Conservation (phyloP, 345 rosid species). For the Murraya paniculata region DNA sequence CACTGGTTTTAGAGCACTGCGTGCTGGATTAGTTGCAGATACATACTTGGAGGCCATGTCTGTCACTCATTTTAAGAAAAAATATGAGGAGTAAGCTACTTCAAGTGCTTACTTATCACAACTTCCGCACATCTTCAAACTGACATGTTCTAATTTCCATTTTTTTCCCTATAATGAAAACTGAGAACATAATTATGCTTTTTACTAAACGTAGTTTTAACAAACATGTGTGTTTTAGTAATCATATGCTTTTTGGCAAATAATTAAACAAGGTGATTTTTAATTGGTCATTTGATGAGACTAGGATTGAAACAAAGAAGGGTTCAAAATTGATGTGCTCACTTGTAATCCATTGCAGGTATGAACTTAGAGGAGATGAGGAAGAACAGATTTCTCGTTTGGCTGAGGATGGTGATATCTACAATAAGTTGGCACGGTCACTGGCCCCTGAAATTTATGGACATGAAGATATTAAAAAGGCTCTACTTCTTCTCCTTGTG, state of each 20-base stretch:
- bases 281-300: not conserved
- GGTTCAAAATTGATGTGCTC: not conserved
- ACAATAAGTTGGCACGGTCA: constrained; percentile 83
- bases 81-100: constrained; percentile 88
- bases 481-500: constrained; percentile 90
- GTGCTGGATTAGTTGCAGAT: constrained; percentile 98
- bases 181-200: not conserved
- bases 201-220: not conserved
- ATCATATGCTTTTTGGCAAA: not conserved
- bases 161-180: not conserved
- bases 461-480: constrained; percentile 96
- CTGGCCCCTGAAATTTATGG: constrained; percentile 99
- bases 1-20: constrained; percentile 88
- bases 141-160: not conserved
- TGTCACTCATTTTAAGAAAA: constrained; percentile 88
- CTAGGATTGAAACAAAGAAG: constrained; percentile 3
- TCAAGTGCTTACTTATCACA: not conserved
- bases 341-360: constrained; percentile 42
- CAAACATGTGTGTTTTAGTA: not conserved
- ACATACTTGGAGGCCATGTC: constrained; percentile 92
- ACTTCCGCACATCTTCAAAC: not conserved
- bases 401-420: constrained; percentile 98
- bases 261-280: not conserved
- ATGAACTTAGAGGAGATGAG: constrained; percentile 80
- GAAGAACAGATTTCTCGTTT: constrained; percentile 81